Conservation (phyloP, 176 grass and related monocot genomes). For the Carex myosuroides region DNA sequence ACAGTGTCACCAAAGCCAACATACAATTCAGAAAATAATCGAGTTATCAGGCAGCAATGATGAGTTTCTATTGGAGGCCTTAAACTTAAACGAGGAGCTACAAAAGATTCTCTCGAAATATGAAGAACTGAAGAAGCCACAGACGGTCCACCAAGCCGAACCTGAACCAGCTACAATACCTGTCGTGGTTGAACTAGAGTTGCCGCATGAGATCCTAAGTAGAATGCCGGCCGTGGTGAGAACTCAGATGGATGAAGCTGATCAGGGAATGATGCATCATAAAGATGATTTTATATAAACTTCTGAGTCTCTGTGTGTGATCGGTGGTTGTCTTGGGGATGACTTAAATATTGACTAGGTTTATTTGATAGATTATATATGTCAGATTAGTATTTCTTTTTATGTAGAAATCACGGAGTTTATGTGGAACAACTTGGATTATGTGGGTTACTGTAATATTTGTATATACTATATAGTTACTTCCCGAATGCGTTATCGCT, state of each 20-base stretch:
- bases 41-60: slow-evolving; percentile 60
- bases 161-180: slow-evolving; percentile 77
- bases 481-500: not conserved
- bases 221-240: slow-evolving; percentile 27
- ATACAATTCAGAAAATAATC: slow-evolving; percentile 67
- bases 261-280: slow-evolving; percentile 36
- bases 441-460: not conserved
- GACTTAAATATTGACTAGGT: not conserved
- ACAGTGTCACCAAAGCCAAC: slow-evolving; percentile 76
- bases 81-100: slow-evolving; percentile 78
- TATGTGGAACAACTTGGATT: not conserved
- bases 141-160: slow-evolving; percentile 31
- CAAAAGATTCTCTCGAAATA: slow-evolving; percentile 77
- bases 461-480: not conserved
- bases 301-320: slow-evolving; percentile 28
- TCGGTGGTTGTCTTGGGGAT: not conserved
- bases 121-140: slow-evolving; percentile 60
- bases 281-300: slow-evolving; percentile 42
- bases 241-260: slow-evolving; percentile 13
- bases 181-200: slow-evolving; percentile 59
- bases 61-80: slow-evolving; percentile 68
- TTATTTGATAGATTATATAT: not conserved
- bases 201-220: slow-evolving; percentile 31
- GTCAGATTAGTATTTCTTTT: not conserved
- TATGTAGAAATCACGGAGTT: not conserved